phyloP scores from a whole-genome alignment of 139 green algal species.

The Chlorella sp. region DNA sequence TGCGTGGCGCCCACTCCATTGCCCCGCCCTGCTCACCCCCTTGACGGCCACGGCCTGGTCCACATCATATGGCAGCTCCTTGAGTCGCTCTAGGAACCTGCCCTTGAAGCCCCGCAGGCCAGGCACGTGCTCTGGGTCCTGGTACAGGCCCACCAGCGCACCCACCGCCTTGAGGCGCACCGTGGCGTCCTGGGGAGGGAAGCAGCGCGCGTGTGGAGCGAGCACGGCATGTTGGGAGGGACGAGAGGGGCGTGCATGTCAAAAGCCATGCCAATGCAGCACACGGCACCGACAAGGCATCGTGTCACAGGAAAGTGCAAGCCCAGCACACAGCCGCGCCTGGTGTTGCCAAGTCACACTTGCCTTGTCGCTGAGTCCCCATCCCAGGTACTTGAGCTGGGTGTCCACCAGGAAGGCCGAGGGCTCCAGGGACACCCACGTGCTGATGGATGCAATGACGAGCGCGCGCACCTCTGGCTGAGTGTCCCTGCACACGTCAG shows the following conservation, averaged over 20 bases:
- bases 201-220: too few relatives aligned
- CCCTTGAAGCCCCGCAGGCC: slow-evolving; percentile 19
- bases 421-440: slow-evolving; percentile 71
- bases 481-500: slow-evolving; percentile 61
- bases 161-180: slow-evolving; percentile 52
- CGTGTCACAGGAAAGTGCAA: too few relatives aligned
- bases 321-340: too few relatives aligned
- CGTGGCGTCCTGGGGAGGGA: slow-evolving; percentile 20
- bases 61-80: slow-evolving; percentile 77
- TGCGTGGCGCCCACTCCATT: too few relatives aligned
- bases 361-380: slow-evolving; percentile 86
- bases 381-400: slow-evolving; percentile 97
- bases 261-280: too few relatives aligned
- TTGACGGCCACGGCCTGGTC: slow-evolving; percentile 71
- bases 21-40: slow-evolving; percentile 36
- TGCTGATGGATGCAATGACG: slow-evolving; percentile 73
- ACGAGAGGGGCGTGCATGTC: not conserved
- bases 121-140: slow-evolving; percentile 34
- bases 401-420: slow-evolving; percentile 71
- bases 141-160: slow-evolving; percentile 56
- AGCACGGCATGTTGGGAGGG: too few relatives aligned
- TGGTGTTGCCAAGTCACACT: too few relatives aligned
- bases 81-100: slow-evolving; percentile 67
- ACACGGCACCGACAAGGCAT: too few relatives aligned
- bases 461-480: slow-evolving; percentile 57